Evolutionary conservation across 768 basidiomycete species (phyloP).

Genomic region (Amanita fuliginea): DNA sequence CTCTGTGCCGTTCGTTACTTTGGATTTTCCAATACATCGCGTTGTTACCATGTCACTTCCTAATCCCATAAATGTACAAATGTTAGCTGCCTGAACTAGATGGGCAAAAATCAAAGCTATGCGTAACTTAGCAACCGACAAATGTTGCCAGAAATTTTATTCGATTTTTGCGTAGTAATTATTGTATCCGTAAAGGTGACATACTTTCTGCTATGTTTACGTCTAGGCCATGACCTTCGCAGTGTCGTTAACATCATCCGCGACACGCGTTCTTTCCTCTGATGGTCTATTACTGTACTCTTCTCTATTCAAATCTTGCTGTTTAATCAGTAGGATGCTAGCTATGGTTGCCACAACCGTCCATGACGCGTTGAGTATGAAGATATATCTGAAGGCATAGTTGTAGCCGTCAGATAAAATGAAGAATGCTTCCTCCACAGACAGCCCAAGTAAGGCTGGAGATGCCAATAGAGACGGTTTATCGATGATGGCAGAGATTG

Average conservation of each 20-base stretch:
- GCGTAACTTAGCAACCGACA: no score
- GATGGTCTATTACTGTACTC: conserved; percentile 27
- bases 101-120: no score
- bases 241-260: not conserved
- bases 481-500: conserved; percentile 30
- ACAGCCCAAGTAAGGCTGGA: conserved; percentile 24
- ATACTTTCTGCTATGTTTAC: not conserved
- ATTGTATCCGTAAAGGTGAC: not conserved
- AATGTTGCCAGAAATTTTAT: no score
- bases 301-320: conserved; percentile 44
- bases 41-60: no score
- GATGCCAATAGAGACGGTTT: conserved; percentile 29
- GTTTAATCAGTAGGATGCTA: conserved; percentile 49
- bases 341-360: conserved; percentile 43
- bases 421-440: conserved; percentile 21
- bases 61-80: not conserved
- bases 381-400: conserved; percentile 45
- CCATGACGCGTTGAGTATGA: conserved; percentile 48
- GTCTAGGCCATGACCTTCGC: not conserved
- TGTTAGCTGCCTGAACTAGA: no score
- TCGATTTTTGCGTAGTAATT: not conserved
- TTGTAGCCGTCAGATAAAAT: conserved; percentile 42
- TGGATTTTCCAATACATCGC: no score
- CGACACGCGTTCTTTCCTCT: not conserved
- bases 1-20: no score